Evolutionary conservation across 768 basidiomycete species (phyloP), one percentile per base, ranked within the genome.

Genomic region (Kwoniella sp.): DNA sequence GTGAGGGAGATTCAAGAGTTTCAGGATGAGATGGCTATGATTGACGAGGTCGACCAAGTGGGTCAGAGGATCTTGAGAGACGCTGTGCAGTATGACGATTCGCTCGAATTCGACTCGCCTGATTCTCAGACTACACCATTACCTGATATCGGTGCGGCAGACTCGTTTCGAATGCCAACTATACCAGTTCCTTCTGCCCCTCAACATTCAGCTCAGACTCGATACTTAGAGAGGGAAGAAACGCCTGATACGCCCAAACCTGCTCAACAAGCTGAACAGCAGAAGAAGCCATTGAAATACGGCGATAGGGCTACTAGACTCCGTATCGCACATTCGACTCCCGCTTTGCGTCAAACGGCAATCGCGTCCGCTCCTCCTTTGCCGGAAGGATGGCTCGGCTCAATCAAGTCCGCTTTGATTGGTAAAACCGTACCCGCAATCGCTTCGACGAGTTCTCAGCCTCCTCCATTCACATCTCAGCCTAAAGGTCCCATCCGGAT

Each of bases 241-340:
- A 2, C 19, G 7, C 58, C 36, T 19, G 40, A 44, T 44, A 44
- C 40, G 10, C 40, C 40, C 10, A 25, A 30, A 26, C 13, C 25
- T 17, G 25, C 29, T 21, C 13, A 30, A 24, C 27, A 17, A 5
- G 15, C 26, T 29, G 52, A 55, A 40, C 24, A 53, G 13, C 17
- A 13, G 26, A 55, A 61, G 55, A 57, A 62, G 47, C 52, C 63
- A 1, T 25, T 64, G 30, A 74, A 74, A 46, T 74, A 74, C 29
- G 72, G 63, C 21, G 72, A 74, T 44, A 51, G 72, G 40, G 72
- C 72, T 4, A 71, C 68, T 0, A 62, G 64, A 37, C 57, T 74
- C 6, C 53, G 72, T 4, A 64, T 70, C 15, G 70, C 70, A 0
- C 64, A 72, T 46, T 74, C 73, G 1, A 70, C 73, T 12, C 73